Evolutionary conservation across 768 basidiomycete species (phyloP), one percentile per base, ranked within the genome.

Genomic region (Boletus vinaceobasis): DNA sequence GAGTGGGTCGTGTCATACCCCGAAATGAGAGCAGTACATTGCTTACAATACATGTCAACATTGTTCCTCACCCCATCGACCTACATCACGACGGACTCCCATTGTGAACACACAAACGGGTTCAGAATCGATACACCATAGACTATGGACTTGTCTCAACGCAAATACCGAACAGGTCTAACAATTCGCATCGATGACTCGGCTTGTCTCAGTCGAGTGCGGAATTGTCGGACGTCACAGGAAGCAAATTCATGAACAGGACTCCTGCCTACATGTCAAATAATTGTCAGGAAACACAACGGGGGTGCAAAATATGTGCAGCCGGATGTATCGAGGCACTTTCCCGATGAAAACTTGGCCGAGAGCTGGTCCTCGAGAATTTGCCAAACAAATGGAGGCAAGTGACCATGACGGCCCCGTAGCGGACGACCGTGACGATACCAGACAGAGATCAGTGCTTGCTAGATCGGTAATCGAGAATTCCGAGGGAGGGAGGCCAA

Each of bases 121-220:
- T 21, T 39, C 43, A 27, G 13, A 29, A 38, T 32, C 14, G 31
- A 43, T 27, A n/a, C n/a, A n/a, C n/a, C n/a, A n/a, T n/a, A n/a
- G n/a, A n/a, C 32, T 5, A 32, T 36, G 32, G 15, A 11, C 27
- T 29, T n/a, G 32, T 47, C 36, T 44, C 43, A 33, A 23, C 26
- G 29, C 26, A 26, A 35, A 38, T 3, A 26, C 42, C 32, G 38
- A 15, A 33, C 32, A 32, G n/a, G 13, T 14, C 19, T 19, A 14
- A n/a, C n/a, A n/a, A n/a, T 31, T 48, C 21, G 42, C 42, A 48
- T 50, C 42, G 26, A 43, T 19, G 19, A 19, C 13, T 10, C 37
- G 23, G 43, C 27, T 29, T 56, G 54, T 61, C 48, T 64, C 53
- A 53, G 42, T 35, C 50, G 29, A 39, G 48, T 43, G 50, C 36